Base-by-base conservation (phyloP, 495 filamentous ascomycete genomes). In the Lophiostoma macrostomum region DNA sequence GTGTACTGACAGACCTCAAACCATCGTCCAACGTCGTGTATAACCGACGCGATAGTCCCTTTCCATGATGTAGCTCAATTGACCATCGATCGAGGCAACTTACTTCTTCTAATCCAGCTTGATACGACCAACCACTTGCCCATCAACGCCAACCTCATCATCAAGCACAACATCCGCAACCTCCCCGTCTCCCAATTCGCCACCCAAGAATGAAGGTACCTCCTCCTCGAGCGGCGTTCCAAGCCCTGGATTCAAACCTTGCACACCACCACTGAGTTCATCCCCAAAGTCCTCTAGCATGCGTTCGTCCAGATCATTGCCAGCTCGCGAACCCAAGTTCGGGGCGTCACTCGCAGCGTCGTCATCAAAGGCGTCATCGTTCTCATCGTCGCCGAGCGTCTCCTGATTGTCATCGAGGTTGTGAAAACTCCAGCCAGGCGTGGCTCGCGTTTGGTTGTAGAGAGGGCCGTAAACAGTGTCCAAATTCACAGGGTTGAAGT, bases 261-360 rank as follows among this genome's bases (percentile, higher is more conserved):
- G n/a, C n/a, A n/a, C 31, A 13, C 11, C 16, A 35, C 40, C 29
- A 5, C 28, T 19, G 12, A 56, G 10, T 14, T 57, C 53, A 23
- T 58, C 55, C 0, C 54, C 59, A 49, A 63, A 63, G 29, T 63
- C 59, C 53, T 63, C 47, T 34, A 50, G 10, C 53, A 63, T 24
- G 7, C 54, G 25, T 4, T 50, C 23, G 8, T 43, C 35, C 13
- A 35, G 11, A 10, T 43, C 37, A 25, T 58, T 49, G 4, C 28
- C 51, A 6, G 23, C 34, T 11, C n/a, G 22, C 29, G 28, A n/a
- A 14, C 49, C 49, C 56, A 59, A 35, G 14, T 50, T 53, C 30
- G 51, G 45, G 18, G 59, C 54, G 51, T 63, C 31, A 12, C 30
- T 38, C 19, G 51, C 36, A n/a, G 58, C 43, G 2, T 41, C 53